phyloP scores from a whole-genome alignment of 2,329 filamentous ascomycete genomes.

The Fusarium sp. region DNA sequence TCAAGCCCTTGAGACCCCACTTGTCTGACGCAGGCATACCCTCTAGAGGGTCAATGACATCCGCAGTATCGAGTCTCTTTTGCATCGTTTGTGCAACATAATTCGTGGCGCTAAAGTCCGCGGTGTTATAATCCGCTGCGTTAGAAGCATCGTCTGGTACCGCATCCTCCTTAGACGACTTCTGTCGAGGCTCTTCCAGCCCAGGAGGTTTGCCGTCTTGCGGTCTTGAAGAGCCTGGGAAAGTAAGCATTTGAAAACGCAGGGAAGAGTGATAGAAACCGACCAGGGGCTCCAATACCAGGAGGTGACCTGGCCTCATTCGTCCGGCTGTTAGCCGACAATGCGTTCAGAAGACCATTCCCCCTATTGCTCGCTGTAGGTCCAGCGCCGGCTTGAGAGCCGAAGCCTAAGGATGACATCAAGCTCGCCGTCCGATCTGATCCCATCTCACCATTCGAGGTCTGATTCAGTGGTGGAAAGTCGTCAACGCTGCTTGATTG shows the following conservation, averaged over 20 bases:
- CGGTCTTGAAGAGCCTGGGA: conserved; percentile 52
- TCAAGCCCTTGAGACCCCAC: conserved; percentile 73
- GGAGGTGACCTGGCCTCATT: conserved; percentile 63
- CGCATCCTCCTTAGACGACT: conserved; percentile 57
- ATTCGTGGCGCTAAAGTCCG: not conserved
- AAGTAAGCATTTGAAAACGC: conserved; percentile 37
- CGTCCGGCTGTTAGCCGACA: conserved; percentile 69
- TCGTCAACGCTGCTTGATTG: conserved; percentile 66
- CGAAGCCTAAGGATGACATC: conserved; percentile 67
- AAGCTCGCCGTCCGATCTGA: conserved; percentile 65
- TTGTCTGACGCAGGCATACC: conserved; percentile 73
- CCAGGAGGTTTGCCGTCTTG: conserved; percentile 58
- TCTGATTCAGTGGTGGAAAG: conserved; percentile 71
- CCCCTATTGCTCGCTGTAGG: conserved; percentile 59
- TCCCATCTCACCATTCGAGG: conserved; percentile 67
- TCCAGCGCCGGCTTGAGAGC: conserved; percentile 56
- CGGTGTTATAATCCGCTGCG: conserved; percentile 62
- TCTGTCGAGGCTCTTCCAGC: conserved; percentile 59
- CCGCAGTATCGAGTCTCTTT: conserved; percentile 52
- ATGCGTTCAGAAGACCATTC: conserved; percentile 72
- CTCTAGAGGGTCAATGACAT: conserved; percentile 67
- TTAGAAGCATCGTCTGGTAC: conserved; percentile 54
- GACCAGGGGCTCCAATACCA: conserved; percentile 55
- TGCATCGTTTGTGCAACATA: not conserved
- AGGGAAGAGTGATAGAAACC: not conserved